Evolutionary conservation across 306 rosid genomes (phyloP).

Genomic region (Rosa rugosa): DNA sequence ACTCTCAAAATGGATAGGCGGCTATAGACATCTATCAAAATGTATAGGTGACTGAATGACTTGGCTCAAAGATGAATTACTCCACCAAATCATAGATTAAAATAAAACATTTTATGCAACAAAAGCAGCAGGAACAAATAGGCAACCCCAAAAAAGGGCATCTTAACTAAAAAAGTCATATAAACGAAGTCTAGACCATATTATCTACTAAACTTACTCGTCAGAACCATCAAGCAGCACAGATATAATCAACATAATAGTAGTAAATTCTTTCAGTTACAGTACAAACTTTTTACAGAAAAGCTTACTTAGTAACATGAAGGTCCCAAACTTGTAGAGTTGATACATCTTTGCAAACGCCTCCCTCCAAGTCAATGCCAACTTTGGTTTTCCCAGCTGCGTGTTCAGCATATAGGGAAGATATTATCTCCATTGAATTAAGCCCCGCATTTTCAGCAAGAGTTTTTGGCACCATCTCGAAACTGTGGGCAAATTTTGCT

Average conservation of each 20-base stretch:
- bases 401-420: conserved; percentile 94
- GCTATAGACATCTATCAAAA: background rate
- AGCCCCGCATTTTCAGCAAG: conserved; percentile 96
- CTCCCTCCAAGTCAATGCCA: conserved; percentile 86
- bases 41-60: background rate
- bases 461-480: conserved; percentile 92
- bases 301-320: conserved; percentile 72
- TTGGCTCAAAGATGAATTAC: background rate
- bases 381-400: conserved; percentile 88
- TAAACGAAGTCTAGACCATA: background rate
- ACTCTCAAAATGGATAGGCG: background rate
- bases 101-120: background rate
- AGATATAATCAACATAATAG: background rate
- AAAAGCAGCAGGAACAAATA: background rate
- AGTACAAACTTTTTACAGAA: background rate
- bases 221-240: conserved; percentile 4
- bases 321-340: conserved; percentile 76
- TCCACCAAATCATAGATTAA: background rate
- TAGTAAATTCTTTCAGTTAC: background rate
- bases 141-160: background rate
- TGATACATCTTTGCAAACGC: conserved; percentile 76
- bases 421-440: conserved; percentile 93
- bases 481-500: conserved; percentile 93
- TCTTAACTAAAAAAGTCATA: background rate
- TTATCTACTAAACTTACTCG: background rate